These are phyloP conservation scores for Leccinum broughii DNA, from an alignment of 768 basidiomycete species.

Conservation along the genomic window DNA sequence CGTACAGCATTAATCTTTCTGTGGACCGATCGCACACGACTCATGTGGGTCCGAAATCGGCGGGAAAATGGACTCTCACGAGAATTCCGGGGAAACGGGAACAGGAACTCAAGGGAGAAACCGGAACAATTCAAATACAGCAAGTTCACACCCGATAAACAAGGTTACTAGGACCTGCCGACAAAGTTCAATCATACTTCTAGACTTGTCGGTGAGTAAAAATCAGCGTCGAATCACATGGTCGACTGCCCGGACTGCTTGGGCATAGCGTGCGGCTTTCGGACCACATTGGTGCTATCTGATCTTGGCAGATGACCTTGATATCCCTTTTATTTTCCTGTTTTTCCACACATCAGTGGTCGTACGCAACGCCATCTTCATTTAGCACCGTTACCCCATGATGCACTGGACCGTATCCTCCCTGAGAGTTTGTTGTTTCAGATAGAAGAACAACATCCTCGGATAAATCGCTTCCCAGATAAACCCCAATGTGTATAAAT, in stretches of 20 bases:
- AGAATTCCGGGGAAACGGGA: neutral
- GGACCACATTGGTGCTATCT: neutral
- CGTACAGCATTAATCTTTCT: neutral
- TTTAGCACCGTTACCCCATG: neutral
- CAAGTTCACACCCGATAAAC: neutral
- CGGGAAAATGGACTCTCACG: neutral
- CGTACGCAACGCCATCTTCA: neutral
- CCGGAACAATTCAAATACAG: neutral
- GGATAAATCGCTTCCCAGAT: neutral
- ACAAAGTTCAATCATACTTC: neutral
- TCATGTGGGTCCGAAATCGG: neutral
- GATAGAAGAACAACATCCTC: neutral
- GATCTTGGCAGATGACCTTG: neutral
- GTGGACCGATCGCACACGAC: neutral
- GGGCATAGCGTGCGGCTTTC: no score
- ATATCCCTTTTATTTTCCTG: neutral
- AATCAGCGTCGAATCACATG: neutral
- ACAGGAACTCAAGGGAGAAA: neutral
- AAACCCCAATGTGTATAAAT: slow-evolving; percentile 15
- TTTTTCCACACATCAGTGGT: neutral
- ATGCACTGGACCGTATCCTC: neutral
- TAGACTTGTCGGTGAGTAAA: slow-evolving; percentile 12
- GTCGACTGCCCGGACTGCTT: neutral
- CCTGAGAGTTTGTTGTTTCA: slow-evolving; percentile 9
- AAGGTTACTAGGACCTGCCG: neutral